phyloP scores from a whole-genome alignment of 345 rosid species.

The Pistacia atlantica region DNA sequence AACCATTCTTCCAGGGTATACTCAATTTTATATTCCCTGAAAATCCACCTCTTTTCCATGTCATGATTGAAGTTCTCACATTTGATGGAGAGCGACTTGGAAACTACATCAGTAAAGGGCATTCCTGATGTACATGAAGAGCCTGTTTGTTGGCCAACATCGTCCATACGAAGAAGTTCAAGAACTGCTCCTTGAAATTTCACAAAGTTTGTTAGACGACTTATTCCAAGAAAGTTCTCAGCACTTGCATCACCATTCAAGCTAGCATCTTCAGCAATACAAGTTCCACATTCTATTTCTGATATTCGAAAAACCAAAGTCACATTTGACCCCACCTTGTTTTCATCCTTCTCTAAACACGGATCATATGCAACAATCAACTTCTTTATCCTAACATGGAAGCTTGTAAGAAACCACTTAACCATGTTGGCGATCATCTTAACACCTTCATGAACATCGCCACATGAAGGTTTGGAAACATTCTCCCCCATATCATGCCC shows the following conservation, averaged over 20 bases:
- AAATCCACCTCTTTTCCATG: constrained; percentile 69
- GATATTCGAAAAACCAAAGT: constrained; percentile 69
- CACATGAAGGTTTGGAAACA: constrained; percentile 38
- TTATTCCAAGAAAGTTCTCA: constrained; percentile 70
- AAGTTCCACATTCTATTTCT: constrained; percentile 74
- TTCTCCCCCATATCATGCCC: constrained; percentile 40
- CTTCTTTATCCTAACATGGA: constrained; percentile 67
- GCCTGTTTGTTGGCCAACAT: constrained; percentile 33
- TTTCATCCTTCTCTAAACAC: constrained; percentile 33
- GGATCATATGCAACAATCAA: constrained; percentile 86
- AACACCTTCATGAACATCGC: constrained; percentile 94
- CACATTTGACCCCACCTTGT: constrained; percentile 33
- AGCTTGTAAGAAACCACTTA: constrained; percentile 85
- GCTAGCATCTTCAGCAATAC: constrained; percentile 59
- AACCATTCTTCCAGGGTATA: constrained; percentile 96
- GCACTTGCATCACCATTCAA: constrained; percentile 30
- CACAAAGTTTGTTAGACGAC: constrained; percentile 68
- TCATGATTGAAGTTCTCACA: constrained; percentile 53
- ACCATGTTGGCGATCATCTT: constrained; percentile 96
- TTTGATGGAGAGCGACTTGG: constrained; percentile 26
- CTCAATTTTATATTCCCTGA: constrained; percentile 82
- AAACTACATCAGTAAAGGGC: constrained; percentile 26
- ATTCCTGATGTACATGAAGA: constrained; percentile 23
- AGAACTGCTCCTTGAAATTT: constrained; percentile 76
- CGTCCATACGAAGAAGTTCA: constrained; percentile 72